Base-by-base conservation (phyloP, 2,329 filamentous ascomycete species). In the Verticillium klebahnii region DNA sequence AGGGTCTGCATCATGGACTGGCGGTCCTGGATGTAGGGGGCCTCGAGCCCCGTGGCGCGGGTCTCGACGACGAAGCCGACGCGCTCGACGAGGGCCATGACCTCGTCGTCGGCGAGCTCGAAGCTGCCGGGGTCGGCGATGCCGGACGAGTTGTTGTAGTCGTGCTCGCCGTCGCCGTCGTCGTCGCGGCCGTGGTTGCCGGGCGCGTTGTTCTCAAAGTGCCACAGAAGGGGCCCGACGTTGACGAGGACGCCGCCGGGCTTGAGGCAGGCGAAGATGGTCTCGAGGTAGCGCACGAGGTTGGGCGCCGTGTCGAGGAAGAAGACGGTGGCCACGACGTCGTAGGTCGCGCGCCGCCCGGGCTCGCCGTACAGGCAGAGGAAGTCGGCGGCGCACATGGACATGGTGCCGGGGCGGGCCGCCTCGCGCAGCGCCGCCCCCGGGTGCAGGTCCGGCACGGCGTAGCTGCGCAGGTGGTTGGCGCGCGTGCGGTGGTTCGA, bases 251-350 rank as follows among this genome's bases (percentile, higher is more conserved):
- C 70, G 0, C 95, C 95, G 31, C 90, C 90, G 0, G 86, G 81
- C 67, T 85, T 87, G 58, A 99, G 82, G 70, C 93, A 96, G 71
- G 90, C 85, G 52, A 78, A 80, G 60, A 98, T 91, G 1, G 93
- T 89, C 71, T 96, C 88, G 37, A 99, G 85, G 72, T 99, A 99
- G 2, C 90, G 86, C 60, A 98, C 89, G 36, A 97, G 74, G 72
- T 99, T 98, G 1, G 94, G 93, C 2, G 95, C 95, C 1, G 95
- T 99, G 73, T 99, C 96, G 62, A 99, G 89, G 78, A 99, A 99
- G 78, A 98, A 99, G 12, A 97, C 91, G 2, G 90, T 92, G 0
- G 91, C 88, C 2, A 98, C 92, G 1, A 89, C 93, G 69, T 97
- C 89, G 73, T 93, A 98, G 0, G 74, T 69, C 0, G 82, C 82